Percentiles rank a stretch among this genome's conserved stretches.
Conservation (phyloP, 495 filamentous ascomycete species). For the Penicillium ucsense region DNA sequence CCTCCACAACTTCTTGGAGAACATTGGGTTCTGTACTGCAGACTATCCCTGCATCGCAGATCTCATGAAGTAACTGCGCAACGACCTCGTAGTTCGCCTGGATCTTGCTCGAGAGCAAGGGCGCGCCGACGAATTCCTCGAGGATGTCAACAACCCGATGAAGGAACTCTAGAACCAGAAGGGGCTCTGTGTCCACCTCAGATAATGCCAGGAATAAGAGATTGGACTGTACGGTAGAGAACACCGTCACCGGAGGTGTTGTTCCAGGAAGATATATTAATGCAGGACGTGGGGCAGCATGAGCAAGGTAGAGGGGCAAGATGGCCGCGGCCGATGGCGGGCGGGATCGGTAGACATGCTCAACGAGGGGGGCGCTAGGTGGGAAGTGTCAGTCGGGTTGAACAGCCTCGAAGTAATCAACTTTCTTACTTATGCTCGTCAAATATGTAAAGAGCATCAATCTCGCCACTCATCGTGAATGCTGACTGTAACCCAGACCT, state of each 20-base stretch:
- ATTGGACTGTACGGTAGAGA: conserved; percentile 77
- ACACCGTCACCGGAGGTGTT: conserved; percentile 79
- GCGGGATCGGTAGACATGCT: conserved; percentile 61
- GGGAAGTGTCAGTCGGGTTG: conserved; percentile 5
- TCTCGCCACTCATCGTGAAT: conserved; percentile 61
- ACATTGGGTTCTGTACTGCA: conserved; percentile 91
- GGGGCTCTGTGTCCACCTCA: conserved; percentile 76
- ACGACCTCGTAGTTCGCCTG: conserved; percentile 89
- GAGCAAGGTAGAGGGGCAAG: conserved; percentile 78
- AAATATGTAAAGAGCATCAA: conserved; percentile 94
- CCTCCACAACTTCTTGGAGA: conserved; percentile 81
- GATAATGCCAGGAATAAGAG: conserved; percentile 78
- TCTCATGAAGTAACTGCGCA: conserved; percentile 85
- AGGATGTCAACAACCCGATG: conserved; percentile 88
- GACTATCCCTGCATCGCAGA: conserved; percentile 90
- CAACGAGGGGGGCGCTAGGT: conserved; percentile 49
- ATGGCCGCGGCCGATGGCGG: conserved; percentile 69
- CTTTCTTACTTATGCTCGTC: conserved; percentile 73
- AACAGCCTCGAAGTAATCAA: not conserved
- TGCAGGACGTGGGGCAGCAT: conserved; percentile 73
- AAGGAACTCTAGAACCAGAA: conserved; percentile 93
- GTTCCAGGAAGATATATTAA: conserved; percentile 74
- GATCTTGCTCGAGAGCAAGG: conserved; percentile 74
- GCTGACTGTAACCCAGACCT: conserved; percentile 10
- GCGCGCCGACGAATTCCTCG: conserved; percentile 91